Evolutionary conservation across 371 early-diverging fungal species (phyloP).

Genomic region (Haplosporangium sp.): DNA sequence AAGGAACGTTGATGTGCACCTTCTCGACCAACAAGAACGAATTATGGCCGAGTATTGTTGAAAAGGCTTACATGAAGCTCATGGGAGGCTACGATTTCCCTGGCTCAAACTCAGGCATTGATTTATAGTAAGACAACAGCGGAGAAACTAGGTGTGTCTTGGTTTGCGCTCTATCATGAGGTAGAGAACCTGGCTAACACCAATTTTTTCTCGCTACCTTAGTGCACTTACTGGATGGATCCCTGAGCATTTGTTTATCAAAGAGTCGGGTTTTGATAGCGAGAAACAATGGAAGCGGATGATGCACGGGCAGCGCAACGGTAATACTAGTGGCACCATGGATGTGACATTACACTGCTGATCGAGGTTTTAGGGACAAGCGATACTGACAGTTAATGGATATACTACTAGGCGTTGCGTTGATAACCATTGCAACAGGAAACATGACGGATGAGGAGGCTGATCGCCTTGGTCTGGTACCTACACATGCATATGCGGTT

Average conservation of each 20-base stretch:
- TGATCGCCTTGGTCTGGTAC: constrained; percentile 78
- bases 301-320: constrained; percentile 73
- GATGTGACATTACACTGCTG: constrained; percentile 1
- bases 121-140: constrained; percentile 73
- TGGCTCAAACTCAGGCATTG: constrained; percentile 93
- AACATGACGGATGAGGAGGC: constrained; percentile 79
- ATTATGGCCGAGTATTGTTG: constrained; percentile 89
- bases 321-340: constrained; percentile 43
- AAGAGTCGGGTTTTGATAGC: constrained; percentile 72
- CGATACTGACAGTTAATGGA: constrained; percentile 34
- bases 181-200: neutral
- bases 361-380: neutral
- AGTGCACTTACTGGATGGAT: constrained; percentile 92
- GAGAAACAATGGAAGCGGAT: constrained; percentile 84
- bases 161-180: neutral
- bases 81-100: constrained; percentile 96
- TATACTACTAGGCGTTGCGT: constrained; percentile 61
- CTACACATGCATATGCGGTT: constrained; percentile 92
- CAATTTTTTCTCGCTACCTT: neutral
- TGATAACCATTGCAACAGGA: constrained; percentile 77
- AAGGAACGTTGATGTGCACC: constrained; percentile 85
- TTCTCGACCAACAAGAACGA: constrained; percentile 82
- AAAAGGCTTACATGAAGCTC: constrained; percentile 94
- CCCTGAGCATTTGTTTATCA: constrained; percentile 89
- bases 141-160: neutral